Evolutionary conservation across 495 filamentous ascomycete species (phyloP), one percentile per base, ranked within the genome.

Genomic region (Jackrogersella minutella): DNA sequence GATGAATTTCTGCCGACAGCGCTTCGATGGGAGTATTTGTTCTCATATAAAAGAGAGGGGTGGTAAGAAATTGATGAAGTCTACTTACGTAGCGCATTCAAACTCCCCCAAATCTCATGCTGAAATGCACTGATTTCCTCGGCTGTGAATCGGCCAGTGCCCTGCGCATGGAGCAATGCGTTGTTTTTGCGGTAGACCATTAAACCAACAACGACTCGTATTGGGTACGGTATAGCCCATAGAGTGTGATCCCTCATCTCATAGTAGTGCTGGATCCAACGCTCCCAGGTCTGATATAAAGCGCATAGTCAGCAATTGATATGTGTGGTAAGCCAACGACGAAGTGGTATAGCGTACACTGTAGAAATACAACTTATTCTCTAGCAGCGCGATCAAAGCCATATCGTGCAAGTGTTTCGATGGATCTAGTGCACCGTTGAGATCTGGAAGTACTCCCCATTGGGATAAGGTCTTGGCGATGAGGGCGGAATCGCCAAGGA

Each of bases 191-290:
- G 80, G 65, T 86, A 84, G n/a, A 75, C 62, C 0, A 88, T 34
- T 2, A 74, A 64, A 0, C 87, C 87, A n/a, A 89, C 72, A 5
- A 88, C 1, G 0, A 85, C 44, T n/a, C 79, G 81, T 4, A 86
- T 14, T 0, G 80, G 82, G 66, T 81, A 88, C 0, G 85, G 80
- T 1, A 88, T 19, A 0, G 77, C 26, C 17, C 54, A 74, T 13
- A 90, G 76, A 1, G 82, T 73, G 28, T 83, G 71, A 33, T 80
- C 79, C 26, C 87, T 83, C 86, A 87, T 87, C 6, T 76, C 70
- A 72, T 87, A 85, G 78, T 85, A 89, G 70, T 90, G 89, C 41
- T 85, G 69, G 3, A 79, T 61, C 87, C 86, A 90, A 63, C 78
- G 77, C 71, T 86, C 84, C 39, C 72, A 74, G 1, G 55, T 65